A percentile compares a stretch with the other conserved stretches of the same genome.
Conservation (phyloP, 2,329 filamentous ascomycete species). For the Fusarium abutilonis region DNA sequence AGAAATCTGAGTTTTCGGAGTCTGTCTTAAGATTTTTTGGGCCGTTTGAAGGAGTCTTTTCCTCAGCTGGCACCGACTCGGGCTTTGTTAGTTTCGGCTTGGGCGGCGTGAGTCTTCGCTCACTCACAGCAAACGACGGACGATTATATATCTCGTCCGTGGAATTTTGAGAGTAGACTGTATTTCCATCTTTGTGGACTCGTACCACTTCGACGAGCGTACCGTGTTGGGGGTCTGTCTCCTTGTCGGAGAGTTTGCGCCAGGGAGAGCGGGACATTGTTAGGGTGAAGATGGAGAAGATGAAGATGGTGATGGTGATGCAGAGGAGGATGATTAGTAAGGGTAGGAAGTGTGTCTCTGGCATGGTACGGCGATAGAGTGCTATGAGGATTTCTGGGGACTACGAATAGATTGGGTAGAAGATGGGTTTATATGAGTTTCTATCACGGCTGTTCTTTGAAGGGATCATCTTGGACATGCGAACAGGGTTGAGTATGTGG, state of each 20-base stretch:
- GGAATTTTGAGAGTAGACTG: constrained; percentile 6
- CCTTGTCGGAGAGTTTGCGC: not conserved
- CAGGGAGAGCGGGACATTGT: constrained; percentile 7
- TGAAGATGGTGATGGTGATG: not conserved
- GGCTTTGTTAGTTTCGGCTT: not conserved
- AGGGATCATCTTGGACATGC: not conserved
- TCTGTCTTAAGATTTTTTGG: too few species aligned
- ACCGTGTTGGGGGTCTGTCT: not conserved
- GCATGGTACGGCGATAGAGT: not conserved
- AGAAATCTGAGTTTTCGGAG: not conserved
- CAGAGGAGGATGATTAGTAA: not conserved
- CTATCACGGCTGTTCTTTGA: not conserved
- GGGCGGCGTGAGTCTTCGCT: not conserved
- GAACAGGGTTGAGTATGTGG: not conserved
- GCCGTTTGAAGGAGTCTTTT: not conserved
- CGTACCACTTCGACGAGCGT: constrained; percentile 21
- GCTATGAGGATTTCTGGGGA: not conserved
- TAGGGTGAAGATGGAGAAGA: not conserved
- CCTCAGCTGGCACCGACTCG: too few species aligned
- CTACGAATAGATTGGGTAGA: not conserved
- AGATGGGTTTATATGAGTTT: not conserved
- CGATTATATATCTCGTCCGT: constrained; percentile 5
- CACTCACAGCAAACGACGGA: constrained; percentile 3
- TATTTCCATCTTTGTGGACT: constrained; percentile 9
- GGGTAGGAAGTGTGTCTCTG: not conserved